Conservation (phyloP, 2,329 filamentous ascomycete genomes). For the Arthrobotrys entomopaga region DNA sequence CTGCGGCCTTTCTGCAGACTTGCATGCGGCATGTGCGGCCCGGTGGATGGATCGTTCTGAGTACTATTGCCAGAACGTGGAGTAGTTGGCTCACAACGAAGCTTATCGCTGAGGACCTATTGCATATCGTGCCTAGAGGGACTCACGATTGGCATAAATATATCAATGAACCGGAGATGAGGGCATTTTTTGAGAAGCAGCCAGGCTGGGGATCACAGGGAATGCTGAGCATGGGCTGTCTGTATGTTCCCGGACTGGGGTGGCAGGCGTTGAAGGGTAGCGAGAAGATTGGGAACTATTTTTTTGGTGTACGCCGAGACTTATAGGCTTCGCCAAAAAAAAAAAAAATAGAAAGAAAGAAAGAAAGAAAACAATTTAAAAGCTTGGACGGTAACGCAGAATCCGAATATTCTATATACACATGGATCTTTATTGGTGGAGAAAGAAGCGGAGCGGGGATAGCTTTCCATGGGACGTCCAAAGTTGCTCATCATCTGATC, state of each 20-base stretch:
- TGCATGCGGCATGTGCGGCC: slow-evolving; percentile 82
- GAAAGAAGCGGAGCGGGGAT: slow-evolving; percentile 40
- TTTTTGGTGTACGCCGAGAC: slow-evolving; percentile 80
- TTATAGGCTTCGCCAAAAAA: slow-evolving; percentile 53
- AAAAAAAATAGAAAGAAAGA: neutral
- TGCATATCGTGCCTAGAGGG: slow-evolving; percentile 87
- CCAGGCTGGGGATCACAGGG: slow-evolving; percentile 60
- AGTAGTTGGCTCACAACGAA: slow-evolving; percentile 93
- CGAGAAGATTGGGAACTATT: slow-evolving; percentile 93
- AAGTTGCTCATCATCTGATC: slow-evolving; percentile 24
- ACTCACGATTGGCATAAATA: slow-evolving; percentile 98
- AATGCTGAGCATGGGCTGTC: slow-evolving; percentile 74
- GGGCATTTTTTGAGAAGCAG: slow-evolving; percentile 65
- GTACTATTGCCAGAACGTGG: slow-evolving; percentile 90
- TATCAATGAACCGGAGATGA: slow-evolving; percentile 83
- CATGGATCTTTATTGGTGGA: slow-evolving; percentile 33
- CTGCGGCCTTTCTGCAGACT: slow-evolving; percentile 76
- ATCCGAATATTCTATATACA: neutral
- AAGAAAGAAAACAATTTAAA: neutral
- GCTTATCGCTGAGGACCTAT: slow-evolving; percentile 84
- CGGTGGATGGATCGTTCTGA: slow-evolving; percentile 91
- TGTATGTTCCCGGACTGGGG: slow-evolving; percentile 89
- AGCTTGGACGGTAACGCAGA: neutral
- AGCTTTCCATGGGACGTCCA: slow-evolving; percentile 4
- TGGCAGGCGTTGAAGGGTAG: slow-evolving; percentile 85